Base-by-base conservation (phyloP, 2,329 filamentous ascomycete genomes). In the Pseudonectria foliicola region DNA sequence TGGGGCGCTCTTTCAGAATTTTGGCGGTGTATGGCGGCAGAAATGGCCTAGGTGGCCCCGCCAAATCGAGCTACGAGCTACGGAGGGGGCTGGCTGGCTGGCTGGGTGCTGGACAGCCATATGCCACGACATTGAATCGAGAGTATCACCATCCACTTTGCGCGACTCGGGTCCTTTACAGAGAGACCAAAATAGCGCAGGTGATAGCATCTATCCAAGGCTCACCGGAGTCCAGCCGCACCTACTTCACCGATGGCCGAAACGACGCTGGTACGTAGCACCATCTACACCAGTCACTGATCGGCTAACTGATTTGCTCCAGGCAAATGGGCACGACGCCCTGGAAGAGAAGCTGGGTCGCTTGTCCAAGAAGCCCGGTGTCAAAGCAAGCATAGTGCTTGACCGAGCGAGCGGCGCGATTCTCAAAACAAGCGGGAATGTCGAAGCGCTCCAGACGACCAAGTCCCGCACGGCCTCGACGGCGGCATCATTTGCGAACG, bases 311-410 rank as follows among this genome's bases (percentile, higher is more conserved):
- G 28, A 37, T 30, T n/a, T 23, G 7, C 8, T 49, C 45, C 46
- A 67, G 60, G 47, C 58, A 34, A 66, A 63, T 48, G 66, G 66
- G 43, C 68, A 75, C 40, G 79, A 84, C 49, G 75, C 73, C 27
- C 71, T 85, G 40, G 73, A 77, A 34, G 74, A 78, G 66, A 64
- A 75, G 42, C 73, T 89, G 40, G 75, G 73, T 30, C 79, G 82
- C 13, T 69, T 92, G 29, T 78, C 82, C 27, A 82, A 82, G 55
- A 90, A 90, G 53, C 74, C 82, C 21, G 84, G 83, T 41, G 85
- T 92, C 33, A 83, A 84, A 57, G 84, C 82, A 48, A 84, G 83
- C 36, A 71, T 92, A 31, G 76, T 87, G 35, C 68, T 92, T 27
- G 83, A 88, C 48, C 77, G 83, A 37, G 63, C 73, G 11, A 81